Evolutionary conservation across 164 flowering plant species (phyloP).

Genomic region (Litsea cubeba): DNA sequence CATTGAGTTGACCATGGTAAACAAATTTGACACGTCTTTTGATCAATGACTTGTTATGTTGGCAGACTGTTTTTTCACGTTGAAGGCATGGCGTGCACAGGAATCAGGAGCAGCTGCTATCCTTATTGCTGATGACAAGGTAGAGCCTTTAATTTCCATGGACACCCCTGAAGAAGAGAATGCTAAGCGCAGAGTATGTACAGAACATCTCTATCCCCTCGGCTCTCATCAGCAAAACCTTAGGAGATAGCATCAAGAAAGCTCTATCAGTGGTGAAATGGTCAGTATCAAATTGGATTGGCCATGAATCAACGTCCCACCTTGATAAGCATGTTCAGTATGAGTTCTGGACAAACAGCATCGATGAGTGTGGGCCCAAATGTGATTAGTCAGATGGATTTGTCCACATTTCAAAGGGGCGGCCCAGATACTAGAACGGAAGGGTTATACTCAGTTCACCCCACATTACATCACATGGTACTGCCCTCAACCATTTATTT

Average conservation of each 20-base stretch:
- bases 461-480: constrained; percentile 98
- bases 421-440: constrained; percentile 84
- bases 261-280: constrained; percentile 60
- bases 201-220: constrained; percentile 83
- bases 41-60: not conserved
- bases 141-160: constrained; percentile 90
- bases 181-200: constrained; percentile 52
- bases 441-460: constrained; percentile 84
- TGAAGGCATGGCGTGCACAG: constrained; percentile 96
- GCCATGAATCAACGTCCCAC: constrained; percentile 89
- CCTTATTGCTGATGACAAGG: constrained; percentile 71
- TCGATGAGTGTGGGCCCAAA: constrained; percentile 88
- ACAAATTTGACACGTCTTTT: not conserved
- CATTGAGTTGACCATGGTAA: not conserved
- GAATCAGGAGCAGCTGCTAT: constrained; percentile 89
- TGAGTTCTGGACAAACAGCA: constrained; percentile 94
- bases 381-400: constrained; percentile 89
- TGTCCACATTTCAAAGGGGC: constrained; percentile 82
- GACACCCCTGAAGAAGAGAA: constrained; percentile 82
- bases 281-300: constrained; percentile 76
- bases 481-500: constrained; percentile 79
- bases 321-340: constrained; percentile 96
- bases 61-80: constrained; percentile 83
- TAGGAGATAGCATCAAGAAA: constrained; percentile 78
- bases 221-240: constrained; percentile 66